phyloP scores from a whole-genome alignment of 179 eudicot species.

The Vitellaria paradoxa region DNA sequence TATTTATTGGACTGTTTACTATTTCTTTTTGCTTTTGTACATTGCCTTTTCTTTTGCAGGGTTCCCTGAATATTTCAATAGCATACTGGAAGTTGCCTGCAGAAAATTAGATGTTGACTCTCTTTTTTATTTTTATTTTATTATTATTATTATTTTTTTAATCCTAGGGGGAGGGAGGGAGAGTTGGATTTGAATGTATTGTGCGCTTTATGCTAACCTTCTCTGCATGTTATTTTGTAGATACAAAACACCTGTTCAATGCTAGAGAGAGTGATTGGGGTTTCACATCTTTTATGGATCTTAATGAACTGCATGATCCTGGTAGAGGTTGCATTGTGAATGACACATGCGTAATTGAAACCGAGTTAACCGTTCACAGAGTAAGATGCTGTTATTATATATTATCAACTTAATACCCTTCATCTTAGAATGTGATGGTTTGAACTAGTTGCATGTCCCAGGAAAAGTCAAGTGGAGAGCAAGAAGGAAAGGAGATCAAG shows the following conservation, averaged over 20 bases:
- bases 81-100: background rate
- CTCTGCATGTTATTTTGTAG: constrained; percentile 25
- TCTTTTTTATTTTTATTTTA: too few species aligned
- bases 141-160: too few species aligned
- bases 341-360: constrained; percentile 62
- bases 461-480: constrained; percentile 61
- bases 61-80: background rate
- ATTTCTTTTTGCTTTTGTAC: too few species aligned
- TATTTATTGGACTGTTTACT: background rate
- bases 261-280: constrained; percentile 81
- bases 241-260: constrained; percentile 76
- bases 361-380: constrained; percentile 60
- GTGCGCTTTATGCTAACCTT: background rate
- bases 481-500: constrained; percentile 74
- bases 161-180: background rate
- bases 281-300: constrained; percentile 79
- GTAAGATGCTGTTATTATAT: background rate
- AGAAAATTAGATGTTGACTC: background rate
- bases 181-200: background rate
- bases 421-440: background rate
- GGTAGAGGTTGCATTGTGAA: constrained; percentile 61
- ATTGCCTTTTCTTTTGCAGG: background rate
- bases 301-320: constrained; percentile 67
- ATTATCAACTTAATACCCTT: background rate
- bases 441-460: background rate